phyloP scores from a whole-genome alignment of 1,139 yeast genomes.

The Petasospora fabianii region DNA sequence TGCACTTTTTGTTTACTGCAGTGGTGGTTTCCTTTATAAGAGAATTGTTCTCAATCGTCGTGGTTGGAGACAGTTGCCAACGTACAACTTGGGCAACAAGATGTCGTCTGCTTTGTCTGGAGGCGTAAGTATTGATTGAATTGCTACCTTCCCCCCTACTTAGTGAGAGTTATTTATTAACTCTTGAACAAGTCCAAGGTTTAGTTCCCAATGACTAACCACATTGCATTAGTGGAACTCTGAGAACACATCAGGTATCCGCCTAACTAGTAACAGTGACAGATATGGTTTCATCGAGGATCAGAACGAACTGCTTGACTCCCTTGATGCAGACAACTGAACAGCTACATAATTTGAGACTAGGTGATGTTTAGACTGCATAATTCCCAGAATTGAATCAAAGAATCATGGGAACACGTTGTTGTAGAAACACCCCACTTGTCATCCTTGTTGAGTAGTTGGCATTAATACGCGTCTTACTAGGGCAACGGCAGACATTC shows the following conservation, averaged over 20 bases:
- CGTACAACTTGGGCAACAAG: conserved; percentile 25
- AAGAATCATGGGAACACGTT: too few species aligned
- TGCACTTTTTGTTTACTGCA: conserved; percentile 50
- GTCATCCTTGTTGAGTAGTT: too few species aligned
- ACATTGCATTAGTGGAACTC: conserved; percentile 9
- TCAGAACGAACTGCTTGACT: conserved; percentile 28
- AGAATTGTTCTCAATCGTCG: conserved; percentile 30
- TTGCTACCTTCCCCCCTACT: neutral
- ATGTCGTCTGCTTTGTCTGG: conserved; percentile 28
- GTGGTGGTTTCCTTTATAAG: conserved; percentile 52
- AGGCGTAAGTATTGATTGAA: conserved; percentile 24
- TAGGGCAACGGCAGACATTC: too few species aligned
- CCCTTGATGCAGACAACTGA: conserved; percentile 49
- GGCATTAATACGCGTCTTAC: too few species aligned
- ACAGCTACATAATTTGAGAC: neutral
- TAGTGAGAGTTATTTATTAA: conserved; percentile 7
- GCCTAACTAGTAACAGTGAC: conserved; percentile 20
- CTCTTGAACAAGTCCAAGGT: conserved; percentile 7
- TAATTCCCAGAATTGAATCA: too few species aligned
- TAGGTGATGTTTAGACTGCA: too few species aligned
- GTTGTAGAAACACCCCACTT: too few species aligned
- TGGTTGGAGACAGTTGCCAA: conserved; percentile 33
- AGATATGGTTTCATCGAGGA: conserved; percentile 27
- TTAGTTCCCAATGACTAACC: conserved; percentile 7
- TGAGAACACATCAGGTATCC: conserved; percentile 17